Conservation (phyloP, 768 basidiomycete genomes). For the Harrya chromipes region DNA sequence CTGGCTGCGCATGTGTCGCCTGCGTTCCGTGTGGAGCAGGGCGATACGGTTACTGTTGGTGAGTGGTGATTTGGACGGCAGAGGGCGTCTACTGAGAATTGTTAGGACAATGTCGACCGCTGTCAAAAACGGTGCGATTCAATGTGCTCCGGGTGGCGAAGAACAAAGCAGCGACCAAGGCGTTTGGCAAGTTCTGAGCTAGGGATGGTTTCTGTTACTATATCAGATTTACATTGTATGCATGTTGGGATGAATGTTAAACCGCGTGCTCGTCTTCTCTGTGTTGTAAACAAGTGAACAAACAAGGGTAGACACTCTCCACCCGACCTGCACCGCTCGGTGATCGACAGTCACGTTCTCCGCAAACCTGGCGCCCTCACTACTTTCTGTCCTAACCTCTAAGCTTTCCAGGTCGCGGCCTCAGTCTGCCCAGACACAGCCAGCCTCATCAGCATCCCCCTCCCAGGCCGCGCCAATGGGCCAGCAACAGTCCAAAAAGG, state of each 20-base stretch:
- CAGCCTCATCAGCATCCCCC: constrained; percentile 41
- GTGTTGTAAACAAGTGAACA: constrained; percentile 32
- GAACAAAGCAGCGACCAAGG: constrained; percentile 88
- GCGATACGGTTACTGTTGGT: constrained; percentile 95
- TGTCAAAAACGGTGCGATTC: constrained; percentile 99
- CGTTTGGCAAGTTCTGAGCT: constrained; percentile 89
- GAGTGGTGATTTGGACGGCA: constrained; percentile 33
- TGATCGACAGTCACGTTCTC: constrained; percentile 28
- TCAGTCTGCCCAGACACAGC: constrained; percentile 71
- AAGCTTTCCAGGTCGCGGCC: constrained; percentile 68
- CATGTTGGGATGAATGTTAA: constrained; percentile 18
- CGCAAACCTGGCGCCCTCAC: constrained; percentile 78
- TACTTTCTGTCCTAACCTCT: constrained; percentile 72
- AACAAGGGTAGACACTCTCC: constrained; percentile 28
- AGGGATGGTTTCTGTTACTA: constrained; percentile 3
- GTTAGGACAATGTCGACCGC: constrained; percentile 93
- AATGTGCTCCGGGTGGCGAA: constrained; percentile 95
- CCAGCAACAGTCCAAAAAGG: constrained; percentile 82
- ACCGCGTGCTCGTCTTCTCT: background rate
- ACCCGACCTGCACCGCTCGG: constrained; percentile 25
- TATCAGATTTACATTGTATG: constrained; percentile 18
- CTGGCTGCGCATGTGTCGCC: constrained; percentile 95
- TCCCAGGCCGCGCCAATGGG: constrained; percentile 60
- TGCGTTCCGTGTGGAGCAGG: constrained; percentile 96
- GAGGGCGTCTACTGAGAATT: background rate